Conservation (phyloP, 140 eudicot genomes). For the Cichorium intybus region DNA sequence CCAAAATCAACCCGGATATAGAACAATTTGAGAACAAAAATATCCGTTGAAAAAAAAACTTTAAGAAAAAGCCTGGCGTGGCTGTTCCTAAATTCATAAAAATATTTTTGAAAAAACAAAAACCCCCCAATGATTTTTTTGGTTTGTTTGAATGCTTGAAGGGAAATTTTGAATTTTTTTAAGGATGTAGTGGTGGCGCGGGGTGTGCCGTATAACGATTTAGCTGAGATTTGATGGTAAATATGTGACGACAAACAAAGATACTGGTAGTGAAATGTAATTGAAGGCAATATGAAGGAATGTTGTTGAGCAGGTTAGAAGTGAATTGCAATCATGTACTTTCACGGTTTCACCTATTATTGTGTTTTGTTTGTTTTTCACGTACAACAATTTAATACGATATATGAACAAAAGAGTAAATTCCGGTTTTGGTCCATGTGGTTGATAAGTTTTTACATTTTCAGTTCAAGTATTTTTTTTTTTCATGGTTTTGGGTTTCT, state of each 20-base stretch:
- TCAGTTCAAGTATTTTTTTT: too few species aligned
- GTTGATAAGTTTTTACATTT: too few species aligned
- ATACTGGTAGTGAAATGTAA: slow-evolving; percentile 9
- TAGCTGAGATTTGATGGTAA: slow-evolving; percentile 5
- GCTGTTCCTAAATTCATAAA: slow-evolving; percentile 26
- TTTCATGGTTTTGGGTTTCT: too few species aligned
- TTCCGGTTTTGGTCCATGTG: too few species aligned
- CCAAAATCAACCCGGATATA: slow-evolving; percentile 12
- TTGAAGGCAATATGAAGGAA: neutral
- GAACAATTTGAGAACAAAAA: slow-evolving; percentile 7
- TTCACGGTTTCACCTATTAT: too few species aligned
- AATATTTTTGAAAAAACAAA: neutral
- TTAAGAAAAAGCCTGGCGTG: slow-evolving; percentile 30
- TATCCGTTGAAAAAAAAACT: slow-evolving; percentile 28
- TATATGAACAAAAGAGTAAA: too few species aligned
- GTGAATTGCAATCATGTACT: too few species aligned
- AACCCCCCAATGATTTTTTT: slow-evolving; percentile 6
- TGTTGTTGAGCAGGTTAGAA: too few species aligned
- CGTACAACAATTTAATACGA: too few species aligned
- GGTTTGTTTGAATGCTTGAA: neutral
- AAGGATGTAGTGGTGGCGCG: slow-evolving; percentile 31
- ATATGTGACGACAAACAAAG: neutral
- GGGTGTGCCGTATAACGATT: slow-evolving; percentile 13
- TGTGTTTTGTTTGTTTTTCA: too few species aligned
- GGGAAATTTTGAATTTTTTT: slow-evolving; percentile 28